Conservation (phyloP, 257 asterid genomes). For the Penstemon davidsonii region DNA sequence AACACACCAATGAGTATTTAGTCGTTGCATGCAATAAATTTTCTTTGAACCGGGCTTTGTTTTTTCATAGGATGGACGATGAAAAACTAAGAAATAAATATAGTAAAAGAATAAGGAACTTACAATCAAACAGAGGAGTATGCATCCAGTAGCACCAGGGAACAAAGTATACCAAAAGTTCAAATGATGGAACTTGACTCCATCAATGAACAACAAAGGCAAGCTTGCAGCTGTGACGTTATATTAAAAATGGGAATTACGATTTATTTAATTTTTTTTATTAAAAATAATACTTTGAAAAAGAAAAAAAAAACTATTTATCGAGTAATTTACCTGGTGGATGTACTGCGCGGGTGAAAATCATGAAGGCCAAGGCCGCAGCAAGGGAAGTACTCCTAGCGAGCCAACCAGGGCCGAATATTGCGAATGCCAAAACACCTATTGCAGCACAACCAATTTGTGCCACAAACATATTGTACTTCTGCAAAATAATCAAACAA, state of each 20-base stretch:
- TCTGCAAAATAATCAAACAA: slow-evolving; percentile 5
- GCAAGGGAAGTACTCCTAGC: slow-evolving; percentile 83
- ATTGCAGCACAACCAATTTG: slow-evolving; percentile 92
- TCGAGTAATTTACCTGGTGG: slow-evolving; percentile 46
- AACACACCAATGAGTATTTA: too few relatives aligned
- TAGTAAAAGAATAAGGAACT: background rate
- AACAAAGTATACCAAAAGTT: slow-evolving; percentile 80
- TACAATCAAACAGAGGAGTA: slow-evolving; percentile 55
- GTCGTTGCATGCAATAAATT: too few relatives aligned
- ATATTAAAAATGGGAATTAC: too few relatives aligned
- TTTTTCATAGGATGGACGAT: too few relatives aligned
- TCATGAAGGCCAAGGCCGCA: slow-evolving; percentile 91
- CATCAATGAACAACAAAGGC: slow-evolving; percentile 85
- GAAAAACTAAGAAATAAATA: too few relatives aligned
- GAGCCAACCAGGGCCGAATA: slow-evolving; percentile 86
- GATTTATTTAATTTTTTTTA: too few relatives aligned
- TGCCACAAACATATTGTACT: slow-evolving; percentile 84
- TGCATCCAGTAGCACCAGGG: slow-evolving; percentile 91
- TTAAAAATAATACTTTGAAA: too few relatives aligned
- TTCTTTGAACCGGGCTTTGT: too few relatives aligned
- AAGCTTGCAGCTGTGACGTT: slow-evolving; percentile 73
- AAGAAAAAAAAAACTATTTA: too few relatives aligned
- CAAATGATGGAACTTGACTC: slow-evolving; percentile 68
- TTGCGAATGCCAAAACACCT: slow-evolving; percentile 71
- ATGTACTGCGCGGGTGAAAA: slow-evolving; percentile 68